Base-by-base conservation (phyloP, 257 asterid genomes). In the Perilla frutescens region DNA sequence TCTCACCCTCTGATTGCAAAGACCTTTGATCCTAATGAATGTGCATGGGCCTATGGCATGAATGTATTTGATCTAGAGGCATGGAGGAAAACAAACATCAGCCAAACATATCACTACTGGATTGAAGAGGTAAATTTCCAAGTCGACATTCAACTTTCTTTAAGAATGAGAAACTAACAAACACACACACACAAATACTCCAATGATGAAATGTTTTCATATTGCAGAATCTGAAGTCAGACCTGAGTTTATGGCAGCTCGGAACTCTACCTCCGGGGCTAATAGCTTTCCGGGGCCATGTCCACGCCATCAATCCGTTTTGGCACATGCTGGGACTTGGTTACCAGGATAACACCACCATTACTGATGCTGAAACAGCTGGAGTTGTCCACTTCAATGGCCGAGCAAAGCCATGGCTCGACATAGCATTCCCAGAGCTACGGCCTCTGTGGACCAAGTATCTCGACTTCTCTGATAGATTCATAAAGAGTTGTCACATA, bases 41-140 rank as follows among this genome's bases (percentile, higher is more conserved):
- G 99, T 67, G 99, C 99, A 40, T 95, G 99, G 99, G 99, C 99
- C 10, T 95, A 95, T 72, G 99, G 99, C 71, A 90, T 95, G 99
- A 92, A 95, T 75, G 80, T 94, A 69, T 94, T 94, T 11, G 96
- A 94, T 80, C 88, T 94, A 39, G 83, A 91, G 55, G 96, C 95
- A 3, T 94, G 98, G 97, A 88, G 97, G 80, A 90, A 77, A 68
- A 85, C 98, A 44, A 90, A 83, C 72, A 94, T 94, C 77, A 91
- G 89, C 74, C 86, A 77, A 70, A 88, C 90, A 65, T 94, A 94
- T 81, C 84, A 91, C 84, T 68, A 82, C 80, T 94, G 99, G 99
- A 82, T 90, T 3, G 89, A 88, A 70, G 76, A 94, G 97, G 99
- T 88, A 88, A 75, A 20, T 3, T 11, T 5, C 60, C 3, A 48